These are phyloP conservation scores for Cicer arietinum DNA, from an alignment of 306 rosid genomes.

Conservation along the genomic window DNA sequence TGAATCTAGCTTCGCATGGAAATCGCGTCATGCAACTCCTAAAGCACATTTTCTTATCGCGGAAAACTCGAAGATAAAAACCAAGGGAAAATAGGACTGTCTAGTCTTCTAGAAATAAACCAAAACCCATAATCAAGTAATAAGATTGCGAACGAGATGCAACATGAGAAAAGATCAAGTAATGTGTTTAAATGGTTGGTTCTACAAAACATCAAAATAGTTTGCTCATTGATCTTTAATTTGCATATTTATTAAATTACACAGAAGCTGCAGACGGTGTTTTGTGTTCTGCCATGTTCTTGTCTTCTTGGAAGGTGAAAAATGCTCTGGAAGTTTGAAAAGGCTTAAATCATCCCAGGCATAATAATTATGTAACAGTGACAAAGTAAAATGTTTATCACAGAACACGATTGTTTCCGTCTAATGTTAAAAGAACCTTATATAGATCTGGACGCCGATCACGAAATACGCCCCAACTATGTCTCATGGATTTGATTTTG, in stretches of 20 bases:
- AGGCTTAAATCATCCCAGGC: constrained; percentile 43
- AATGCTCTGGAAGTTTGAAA: constrained; percentile 32
- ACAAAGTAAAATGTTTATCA: constrained; percentile 17
- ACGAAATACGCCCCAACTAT: constrained; percentile 88
- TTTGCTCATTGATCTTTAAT: constrained; percentile 25
- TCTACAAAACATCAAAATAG: constrained; percentile 25
- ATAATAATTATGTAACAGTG: constrained; percentile 41
- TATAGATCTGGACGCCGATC: constrained; percentile 93
- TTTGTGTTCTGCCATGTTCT: constrained; percentile 29
- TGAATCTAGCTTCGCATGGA: not conserved
- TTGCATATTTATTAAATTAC: constrained; percentile 36
- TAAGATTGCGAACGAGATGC: not conserved
- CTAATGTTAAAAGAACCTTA: constrained; percentile 81
- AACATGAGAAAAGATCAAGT: not conserved
- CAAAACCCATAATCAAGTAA: not conserved
- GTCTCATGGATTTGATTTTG: constrained; percentile 75
- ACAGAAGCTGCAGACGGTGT: constrained; percentile 14
- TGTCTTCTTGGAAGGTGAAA: constrained; percentile 32
- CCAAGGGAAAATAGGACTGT: not conserved
- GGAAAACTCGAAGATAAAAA: not conserved
- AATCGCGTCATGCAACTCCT: not conserved
- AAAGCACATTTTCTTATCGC: not conserved
- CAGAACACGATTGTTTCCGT: constrained; percentile 39
- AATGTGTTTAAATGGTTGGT: not conserved
- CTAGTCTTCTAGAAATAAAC: not conserved